Base-by-base conservation (phyloP, 352 stramenopile genomes). In the Phytophthora multivora region DNA sequence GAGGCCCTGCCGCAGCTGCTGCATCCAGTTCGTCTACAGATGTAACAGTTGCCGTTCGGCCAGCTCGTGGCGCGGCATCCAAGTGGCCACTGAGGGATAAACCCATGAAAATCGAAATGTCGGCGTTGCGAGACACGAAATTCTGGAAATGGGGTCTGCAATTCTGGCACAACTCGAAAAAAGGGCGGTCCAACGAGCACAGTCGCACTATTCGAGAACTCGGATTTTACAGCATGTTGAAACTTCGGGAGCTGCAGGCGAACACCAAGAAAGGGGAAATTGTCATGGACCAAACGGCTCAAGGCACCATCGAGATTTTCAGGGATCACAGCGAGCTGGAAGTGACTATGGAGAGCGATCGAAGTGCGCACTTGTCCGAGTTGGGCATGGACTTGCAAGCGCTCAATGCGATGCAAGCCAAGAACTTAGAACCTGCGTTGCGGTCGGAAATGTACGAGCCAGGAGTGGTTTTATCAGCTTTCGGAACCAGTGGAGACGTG, bases 71-170 rank as follows among this genome's bases (percentile, higher is more conserved):
- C 9, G 53, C 57, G 8, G 46, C 45, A n/a, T 73, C 60, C 50
- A 82, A 75, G 57, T 80, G 56, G 63, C 68, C 75, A 36, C 41
- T 61, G 15, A 25, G 65, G 12, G 78, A 87, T 33, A 95, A 93
- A 61, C 85, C 83, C 51, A 90, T 95, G 67, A 89, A 90, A 46
- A 80, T 95, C 33, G 87, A 95, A 66, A 83, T 92, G 59, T 89
- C 77, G 5, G 85, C 87, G n/a, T 66, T 92, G 35, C 62, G 82
- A 19, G 87, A 95, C 62, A 81, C 87, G 39, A 85, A 85, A 55
- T 94, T 94, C 54, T 95, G 87, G 87, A 91, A 91, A 54, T 95
- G 87, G 87, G 87, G 87, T 12, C 73, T 88, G 36, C 83, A 93
- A 52, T 95, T 94, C 54, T 88, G 89, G 72, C 80, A 84, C 64